Evolutionary conservation across 371 early-diverging fungal genomes (phyloP), one percentile per base, ranked within the genome.

Genomic region (Mortierella sp.): DNA sequence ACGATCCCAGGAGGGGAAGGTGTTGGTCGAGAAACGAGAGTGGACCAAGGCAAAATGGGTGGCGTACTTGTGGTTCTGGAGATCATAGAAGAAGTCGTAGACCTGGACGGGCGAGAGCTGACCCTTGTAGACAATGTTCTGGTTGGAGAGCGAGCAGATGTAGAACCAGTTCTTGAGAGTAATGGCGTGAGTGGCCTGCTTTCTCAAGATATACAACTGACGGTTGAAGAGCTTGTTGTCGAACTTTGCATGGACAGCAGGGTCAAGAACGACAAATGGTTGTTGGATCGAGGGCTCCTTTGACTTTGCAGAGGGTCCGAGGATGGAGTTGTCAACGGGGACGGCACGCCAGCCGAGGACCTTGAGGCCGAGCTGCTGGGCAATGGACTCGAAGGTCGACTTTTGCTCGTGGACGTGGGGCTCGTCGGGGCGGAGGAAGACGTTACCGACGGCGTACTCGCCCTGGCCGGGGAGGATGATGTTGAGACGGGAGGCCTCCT

Each of bases 21-120:
- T 99, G 91, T 99, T 99, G 58, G 99, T 99, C 51, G 98, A 98
- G 94, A 98, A 99, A 76, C 99, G 95, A 55, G 98, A 98, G 90
- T 99, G 99, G 56, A 99, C 99, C 60, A 99, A 90, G 16, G 97
- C 96, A 93, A 98, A 99, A 84, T 98, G 97, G 60, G 97, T 94
- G 74, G 90, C 89, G 88, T 93, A 98, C 58, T 89, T 90, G 74
- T 92, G 91, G 87, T 98, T 96, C 76, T 91, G 91, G 58, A 99
- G 90, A 90, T 99, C 99, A 75, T 93, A 89, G 87, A 95, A 99
- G 90, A 97, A 99, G 65, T 91, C 89, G 85, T 96, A 97, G 4
- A 99, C 97, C 85, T 99, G 98, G n/a, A 92, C 93, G 16, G 99
- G 98, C 11, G 97, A 93, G 51, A 98, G 93, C 87, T 96, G 96